phyloP scores from a whole-genome alignment of 345 rosid genomes.

The Eucalyptus dawsonii region DNA sequence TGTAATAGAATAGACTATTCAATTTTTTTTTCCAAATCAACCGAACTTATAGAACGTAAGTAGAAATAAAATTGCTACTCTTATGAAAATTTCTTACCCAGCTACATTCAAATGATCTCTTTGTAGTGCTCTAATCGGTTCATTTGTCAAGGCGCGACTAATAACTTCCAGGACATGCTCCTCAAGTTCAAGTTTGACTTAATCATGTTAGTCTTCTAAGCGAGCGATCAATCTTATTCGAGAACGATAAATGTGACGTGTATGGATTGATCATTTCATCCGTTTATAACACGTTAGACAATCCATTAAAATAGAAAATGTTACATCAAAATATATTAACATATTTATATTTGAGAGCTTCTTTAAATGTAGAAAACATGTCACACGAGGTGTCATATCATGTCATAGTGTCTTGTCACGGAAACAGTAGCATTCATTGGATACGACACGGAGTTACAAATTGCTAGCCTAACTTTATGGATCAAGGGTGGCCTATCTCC shows the following conservation, averaged over 20 bases:
- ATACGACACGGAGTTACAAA: not conserved
- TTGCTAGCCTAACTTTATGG: not conserved
- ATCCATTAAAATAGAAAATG: not conserved
- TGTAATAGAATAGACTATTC: not conserved
- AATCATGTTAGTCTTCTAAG: not conserved
- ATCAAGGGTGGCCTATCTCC: not conserved
- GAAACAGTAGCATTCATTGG: no score
- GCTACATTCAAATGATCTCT: not conserved
- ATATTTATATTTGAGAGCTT: not conserved
- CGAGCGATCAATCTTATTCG: not conserved
- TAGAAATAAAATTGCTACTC: not conserved
- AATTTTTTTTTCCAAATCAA: not conserved
- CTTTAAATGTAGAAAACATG: not conserved
- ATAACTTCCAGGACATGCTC: not conserved
- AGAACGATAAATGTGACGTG: not conserved
- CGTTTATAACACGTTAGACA: not conserved
- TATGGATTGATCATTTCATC: not conserved
- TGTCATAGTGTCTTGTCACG: not conserved
- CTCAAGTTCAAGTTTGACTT: not conserved
- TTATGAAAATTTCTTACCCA: not conserved
- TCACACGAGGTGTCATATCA: not conserved
- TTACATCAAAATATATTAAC: not conserved
- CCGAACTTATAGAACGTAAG: not conserved
- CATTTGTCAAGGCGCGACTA: not conserved
- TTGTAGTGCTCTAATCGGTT: not conserved